Base-by-base conservation (phyloP, 2,329 filamentous ascomycete genomes). In the Verticillium isaacii region DNA sequence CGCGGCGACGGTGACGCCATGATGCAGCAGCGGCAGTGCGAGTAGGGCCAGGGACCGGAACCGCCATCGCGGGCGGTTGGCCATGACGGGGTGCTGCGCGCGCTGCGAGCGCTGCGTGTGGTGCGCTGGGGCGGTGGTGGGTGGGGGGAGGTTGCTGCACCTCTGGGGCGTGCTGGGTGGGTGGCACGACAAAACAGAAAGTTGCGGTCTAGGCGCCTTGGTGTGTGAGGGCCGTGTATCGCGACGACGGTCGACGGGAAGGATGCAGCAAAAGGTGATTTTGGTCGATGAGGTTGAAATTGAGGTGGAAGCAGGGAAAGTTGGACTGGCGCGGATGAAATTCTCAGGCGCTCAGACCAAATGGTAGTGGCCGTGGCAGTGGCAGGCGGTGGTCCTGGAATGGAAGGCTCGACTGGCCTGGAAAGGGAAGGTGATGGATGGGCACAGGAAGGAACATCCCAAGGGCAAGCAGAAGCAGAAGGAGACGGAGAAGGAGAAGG, bases 281-380 rank as follows among this genome's bases (percentile, higher is more conserved):
- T 6, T 29, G 29, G 29, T 29, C 19, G 34, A 14, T 52, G 45
- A 52, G 32, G 54, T 32, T 58, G 61, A 54, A 57, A 61, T 34
- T 36, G 54, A 56, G 61, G 61, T 61, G 60, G 58, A 57, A 61
- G 52, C 41, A 59, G 63, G 58, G 50, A 63, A 58, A 58, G 56
- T 64, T 58, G 58, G 32, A 29, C 32, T n/a, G 36, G 59, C 29
- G 56, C 23, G 41, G 55, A 29, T 39, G 54, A 19, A n/a, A 32
- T 39, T 57, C 34, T 36, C 17, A 15, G 37, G 37, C 37, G 37
- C 37, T 41, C 37, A 15, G 37, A 41, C 37, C 15, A 15, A 41
- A 52, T 52, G 45, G n/a, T 5, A n/a, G n/a, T 7, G 37, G 45
- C 45, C 23, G 17, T 29, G 29, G 29, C 29, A 29, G 29, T 29